phyloP scores from a whole-genome alignment of 495 filamentous ascomycete genomes.

The Aspergillus cristatus region DNA sequence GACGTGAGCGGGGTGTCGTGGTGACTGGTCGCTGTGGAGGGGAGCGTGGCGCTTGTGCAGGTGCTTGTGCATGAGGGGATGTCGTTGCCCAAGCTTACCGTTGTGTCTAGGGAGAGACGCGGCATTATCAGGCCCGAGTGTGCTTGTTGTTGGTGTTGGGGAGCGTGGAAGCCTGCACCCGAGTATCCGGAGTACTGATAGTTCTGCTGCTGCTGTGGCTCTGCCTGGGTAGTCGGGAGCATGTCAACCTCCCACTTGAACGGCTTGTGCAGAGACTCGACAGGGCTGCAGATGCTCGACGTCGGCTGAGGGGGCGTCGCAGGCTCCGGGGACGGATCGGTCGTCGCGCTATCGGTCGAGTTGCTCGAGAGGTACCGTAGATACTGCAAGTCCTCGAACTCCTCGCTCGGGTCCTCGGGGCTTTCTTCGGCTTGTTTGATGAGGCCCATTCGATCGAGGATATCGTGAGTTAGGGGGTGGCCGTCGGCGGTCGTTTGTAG shows the following conservation, averaged over 20 bases:
- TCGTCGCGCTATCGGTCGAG: conserved; percentile 34
- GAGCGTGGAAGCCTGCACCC: no score
- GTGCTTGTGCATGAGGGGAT: no score
- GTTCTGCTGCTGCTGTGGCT: no score
- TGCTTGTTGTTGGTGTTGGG: no score
- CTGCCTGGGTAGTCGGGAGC: conserved; percentile 7
- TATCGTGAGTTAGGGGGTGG: conserved; percentile 36
- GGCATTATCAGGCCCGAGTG: conserved; percentile 6
- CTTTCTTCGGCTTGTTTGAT: conserved; percentile 43
- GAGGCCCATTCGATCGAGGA: conserved; percentile 36
- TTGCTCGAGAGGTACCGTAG: conserved; percentile 26
- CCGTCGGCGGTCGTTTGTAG: conserved; percentile 34
- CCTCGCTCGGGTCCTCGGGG: conserved; percentile 28
- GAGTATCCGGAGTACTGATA: no score
- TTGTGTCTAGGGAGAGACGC: background rate
- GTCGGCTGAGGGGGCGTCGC: conserved; percentile 30
- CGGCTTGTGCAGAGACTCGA: conserved; percentile 10
- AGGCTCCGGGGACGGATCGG: conserved; percentile 36
- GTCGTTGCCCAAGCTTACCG: no score
- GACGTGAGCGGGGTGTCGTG: no score
- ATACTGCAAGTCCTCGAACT: conserved; percentile 31
- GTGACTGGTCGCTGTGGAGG: no score
- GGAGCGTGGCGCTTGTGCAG: no score
- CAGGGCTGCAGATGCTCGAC: conserved; percentile 15
- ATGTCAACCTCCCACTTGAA: conserved; percentile 38